Evolutionary conservation across 2,329 filamentous ascomycete genomes (phyloP).

Genomic region (Monosporascus ibericus): DNA sequence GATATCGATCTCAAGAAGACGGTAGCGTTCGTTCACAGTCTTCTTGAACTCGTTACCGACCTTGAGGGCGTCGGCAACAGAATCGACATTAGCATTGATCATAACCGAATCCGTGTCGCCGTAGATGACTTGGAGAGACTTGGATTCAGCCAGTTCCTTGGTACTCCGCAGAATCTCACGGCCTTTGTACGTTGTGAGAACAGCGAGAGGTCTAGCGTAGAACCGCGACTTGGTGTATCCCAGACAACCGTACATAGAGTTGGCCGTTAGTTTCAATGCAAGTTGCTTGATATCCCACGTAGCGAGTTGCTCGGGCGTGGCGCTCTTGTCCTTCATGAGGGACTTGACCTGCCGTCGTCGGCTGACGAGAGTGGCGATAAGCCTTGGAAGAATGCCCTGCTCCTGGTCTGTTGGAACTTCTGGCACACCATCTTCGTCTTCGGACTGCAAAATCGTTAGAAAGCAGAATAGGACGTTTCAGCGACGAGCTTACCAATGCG

Average conservation of each 20-base stretch:
- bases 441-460: conserved; percentile 43
- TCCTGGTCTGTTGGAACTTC: conserved; percentile 75
- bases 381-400: conserved; percentile 78
- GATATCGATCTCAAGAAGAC: conserved; percentile 91
- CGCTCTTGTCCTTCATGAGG: conserved; percentile 90
- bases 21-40: conserved; percentile 89
- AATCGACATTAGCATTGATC: conserved; percentile 98
- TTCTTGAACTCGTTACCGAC: conserved; percentile 94
- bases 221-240: conserved; percentile 96
- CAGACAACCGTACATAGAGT: conserved; percentile 99
- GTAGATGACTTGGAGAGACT: conserved; percentile 90
- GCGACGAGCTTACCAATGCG: conserved; percentile 51
- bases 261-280: conserved; percentile 93
- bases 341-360: conserved; percentile 89
- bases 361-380: conserved; percentile 87
- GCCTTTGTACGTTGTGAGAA: conserved; percentile 94
- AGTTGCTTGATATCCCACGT: conserved; percentile 98
- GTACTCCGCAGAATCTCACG: conserved; percentile 95
- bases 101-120: conserved; percentile 99
- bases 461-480: background rate
- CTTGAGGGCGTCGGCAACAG: conserved; percentile 80
- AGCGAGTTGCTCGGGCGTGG: conserved; percentile 78
- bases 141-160: conserved; percentile 89
- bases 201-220: conserved; percentile 88
- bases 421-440: conserved; percentile 83